Base-by-base conservation (phyloP, 163 green algal species). In the Chlamydomonas reinhardtii region DNA sequence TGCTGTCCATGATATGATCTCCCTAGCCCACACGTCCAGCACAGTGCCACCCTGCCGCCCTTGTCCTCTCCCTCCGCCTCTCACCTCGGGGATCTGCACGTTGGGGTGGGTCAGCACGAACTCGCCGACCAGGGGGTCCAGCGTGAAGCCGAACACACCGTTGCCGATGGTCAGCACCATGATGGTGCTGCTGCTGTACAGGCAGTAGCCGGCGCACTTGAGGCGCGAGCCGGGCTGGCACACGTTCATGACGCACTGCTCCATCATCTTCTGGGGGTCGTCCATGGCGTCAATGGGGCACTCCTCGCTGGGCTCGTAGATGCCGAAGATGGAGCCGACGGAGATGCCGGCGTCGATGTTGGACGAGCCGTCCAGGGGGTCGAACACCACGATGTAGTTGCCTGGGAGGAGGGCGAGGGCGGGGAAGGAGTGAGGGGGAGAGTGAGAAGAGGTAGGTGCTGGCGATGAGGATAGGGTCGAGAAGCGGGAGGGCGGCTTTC, bases 311-410 rank as follows among this genome's bases (percentile, higher is more conserved):
- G 95, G 95, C 83, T 95, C 94, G 90, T 99, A 99, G 84, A 99
- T 96, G 86, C 94, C 94, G 76, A 98, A 99, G 92, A 99, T 99
- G 90, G 94, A 97, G 78, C 97, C 97, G 27, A 97, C 96, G 32
- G 93, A 97, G 90, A 99, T 98, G 87, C 95, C 97, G 39, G 97
- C 97, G 84, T 99, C 98, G 80, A 99, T 99, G 96, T 99, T 99
- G 88, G 96, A 99, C n/a, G 95, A 98, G 82, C 98, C 98, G 74
- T 99, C 98, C 43, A 99, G 95, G 20, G 98, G 98, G 93, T 99
- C 98, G 91, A 99, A 99, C 62, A 98, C 95, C 52, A 99, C 97
- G 59, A 99, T 96, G 90, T 99, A 99, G 91, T 99, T 97, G 79
- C 97, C 96, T 93, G 84, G 9, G 37, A 29, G 20, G 32, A 27